These are phyloP conservation scores for Galeopsis tetrahit DNA, from an alignment of 257 asterid genomes.

Conservation along the genomic window DNA sequence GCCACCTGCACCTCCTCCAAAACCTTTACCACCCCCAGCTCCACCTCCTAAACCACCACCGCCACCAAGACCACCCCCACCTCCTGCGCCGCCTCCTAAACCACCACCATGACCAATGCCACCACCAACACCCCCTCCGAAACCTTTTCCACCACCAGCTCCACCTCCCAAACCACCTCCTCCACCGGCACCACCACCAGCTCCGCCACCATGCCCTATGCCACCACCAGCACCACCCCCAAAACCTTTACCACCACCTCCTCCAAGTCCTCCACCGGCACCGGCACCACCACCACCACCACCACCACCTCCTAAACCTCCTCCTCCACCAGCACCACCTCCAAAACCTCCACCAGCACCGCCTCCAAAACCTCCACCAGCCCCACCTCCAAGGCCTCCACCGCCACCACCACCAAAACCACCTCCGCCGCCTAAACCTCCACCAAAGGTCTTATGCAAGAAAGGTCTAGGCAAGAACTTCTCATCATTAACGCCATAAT, in stretches of 20 bases:
- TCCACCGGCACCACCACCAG: not conserved
- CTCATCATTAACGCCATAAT: constrained; percentile 23
- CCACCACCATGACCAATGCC: constrained; percentile 28
- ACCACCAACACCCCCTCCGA: constrained; percentile 16
- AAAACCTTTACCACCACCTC: not conserved
- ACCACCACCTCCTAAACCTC: not conserved
- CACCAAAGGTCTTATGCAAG: constrained; percentile 26
- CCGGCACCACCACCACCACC: constrained; percentile 21
- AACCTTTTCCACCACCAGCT: constrained; percentile 1
- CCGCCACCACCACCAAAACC: constrained; percentile 15
- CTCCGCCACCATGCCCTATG: not conserved
- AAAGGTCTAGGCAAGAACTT: constrained; percentile 34
- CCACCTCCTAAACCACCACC: not conserved
- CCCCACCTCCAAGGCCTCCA: not conserved
- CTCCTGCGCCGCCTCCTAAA: not conserved
- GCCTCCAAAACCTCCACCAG: not conserved
- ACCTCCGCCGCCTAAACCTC: not conserved
- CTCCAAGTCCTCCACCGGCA: not conserved
- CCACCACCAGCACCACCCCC: not conserved
- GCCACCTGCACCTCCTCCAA: constrained; percentile 34
- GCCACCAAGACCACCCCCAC: constrained; percentile 6
- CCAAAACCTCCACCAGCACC: constrained; percentile 22
- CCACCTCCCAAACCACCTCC: not conserved
- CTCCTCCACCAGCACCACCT: constrained; percentile 36
- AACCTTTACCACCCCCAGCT: constrained; percentile 9